Conservation (phyloP, 108 stramenopile species). For the Cyclotella baltica region DNA sequence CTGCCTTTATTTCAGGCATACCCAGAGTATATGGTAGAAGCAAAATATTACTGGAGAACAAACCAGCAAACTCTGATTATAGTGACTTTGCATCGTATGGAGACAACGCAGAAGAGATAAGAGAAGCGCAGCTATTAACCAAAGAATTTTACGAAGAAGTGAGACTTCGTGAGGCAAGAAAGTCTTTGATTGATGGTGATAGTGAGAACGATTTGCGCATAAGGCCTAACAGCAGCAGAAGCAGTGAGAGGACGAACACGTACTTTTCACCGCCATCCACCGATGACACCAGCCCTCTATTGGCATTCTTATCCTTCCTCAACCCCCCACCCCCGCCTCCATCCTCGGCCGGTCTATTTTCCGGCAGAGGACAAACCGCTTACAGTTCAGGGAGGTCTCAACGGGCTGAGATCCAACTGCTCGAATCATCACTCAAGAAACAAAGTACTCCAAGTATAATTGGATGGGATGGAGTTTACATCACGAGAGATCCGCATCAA, state of each 20-base stretch:
- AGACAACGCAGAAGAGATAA: background rate
- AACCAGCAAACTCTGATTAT: background rate
- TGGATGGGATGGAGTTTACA: slow-evolving; percentile 1
- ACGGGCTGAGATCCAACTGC: slow-evolving; percentile 1
- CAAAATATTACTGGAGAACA: slow-evolving; percentile 13
- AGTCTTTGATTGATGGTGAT: background rate
- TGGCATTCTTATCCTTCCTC: slow-evolving; percentile 8
- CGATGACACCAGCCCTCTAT: background rate
- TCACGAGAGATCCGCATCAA: background rate
- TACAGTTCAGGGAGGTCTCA: slow-evolving; percentile 14
- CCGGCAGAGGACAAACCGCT: slow-evolving; percentile 11
- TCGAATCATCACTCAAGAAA: background rate
- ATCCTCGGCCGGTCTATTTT: slow-evolving; percentile 17
- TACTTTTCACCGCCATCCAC: background rate
- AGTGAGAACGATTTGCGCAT: background rate
- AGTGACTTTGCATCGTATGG: slow-evolving; percentile 7
- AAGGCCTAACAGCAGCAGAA: background rate
- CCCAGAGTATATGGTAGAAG: background rate
- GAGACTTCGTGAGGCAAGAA: background rate
- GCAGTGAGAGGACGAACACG: background rate
- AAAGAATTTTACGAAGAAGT: slow-evolving; percentile 14
- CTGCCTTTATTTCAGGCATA: background rate
- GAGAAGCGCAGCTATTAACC: background rate
- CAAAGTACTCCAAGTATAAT: background rate
- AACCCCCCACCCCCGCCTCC: slow-evolving; percentile 1